A percentile compares a stretch with the other conserved stretches of the same genome.
These are phyloP conservation scores for Clohesyomyces aquaticus DNA, from an alignment of 495 filamentous ascomycete species.

Conservation along the genomic window DNA sequence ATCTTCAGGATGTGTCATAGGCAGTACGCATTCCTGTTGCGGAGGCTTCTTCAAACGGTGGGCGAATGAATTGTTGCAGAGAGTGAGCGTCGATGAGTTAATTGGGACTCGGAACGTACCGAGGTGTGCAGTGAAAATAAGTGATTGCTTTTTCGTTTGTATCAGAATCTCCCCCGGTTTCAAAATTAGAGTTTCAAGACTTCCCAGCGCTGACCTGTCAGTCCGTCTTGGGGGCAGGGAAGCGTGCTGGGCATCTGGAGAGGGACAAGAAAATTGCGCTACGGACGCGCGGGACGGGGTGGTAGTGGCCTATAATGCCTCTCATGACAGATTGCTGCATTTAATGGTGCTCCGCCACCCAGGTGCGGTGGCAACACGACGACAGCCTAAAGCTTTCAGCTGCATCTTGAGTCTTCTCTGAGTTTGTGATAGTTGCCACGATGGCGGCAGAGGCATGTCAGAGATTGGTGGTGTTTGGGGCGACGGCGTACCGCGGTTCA, in stretches of 20 bases:
- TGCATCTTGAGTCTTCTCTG: background rate
- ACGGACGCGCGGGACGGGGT: background rate
- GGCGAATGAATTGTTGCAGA: background rate
- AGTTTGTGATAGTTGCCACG: conserved; percentile 12
- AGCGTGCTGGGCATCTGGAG: too few species aligned
- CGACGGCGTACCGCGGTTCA: conserved; percentile 1
- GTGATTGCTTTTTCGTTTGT: conserved; percentile 9
- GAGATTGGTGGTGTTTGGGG: background rate
- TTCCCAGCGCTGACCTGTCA: background rate
- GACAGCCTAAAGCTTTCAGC: background rate
- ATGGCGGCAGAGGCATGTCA: background rate
- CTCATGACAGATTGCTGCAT: background rate
- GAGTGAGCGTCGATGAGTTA: background rate
- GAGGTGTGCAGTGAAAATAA: background rate
- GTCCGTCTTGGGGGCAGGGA: background rate
- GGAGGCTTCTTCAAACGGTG: background rate
- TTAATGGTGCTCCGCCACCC: background rate
- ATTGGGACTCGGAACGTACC: background rate
- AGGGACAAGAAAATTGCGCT: too few species aligned
- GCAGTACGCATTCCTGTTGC: background rate
- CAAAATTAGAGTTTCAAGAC: background rate
- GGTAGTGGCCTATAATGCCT: background rate
- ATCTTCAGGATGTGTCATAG: background rate
- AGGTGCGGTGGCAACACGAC: background rate
- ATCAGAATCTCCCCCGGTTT: background rate